Evolutionary conservation across 1,139 yeast species (phyloP), one percentile per base, ranked within the genome.

Genomic region (Lodderomyces oxycetoniae): DNA sequence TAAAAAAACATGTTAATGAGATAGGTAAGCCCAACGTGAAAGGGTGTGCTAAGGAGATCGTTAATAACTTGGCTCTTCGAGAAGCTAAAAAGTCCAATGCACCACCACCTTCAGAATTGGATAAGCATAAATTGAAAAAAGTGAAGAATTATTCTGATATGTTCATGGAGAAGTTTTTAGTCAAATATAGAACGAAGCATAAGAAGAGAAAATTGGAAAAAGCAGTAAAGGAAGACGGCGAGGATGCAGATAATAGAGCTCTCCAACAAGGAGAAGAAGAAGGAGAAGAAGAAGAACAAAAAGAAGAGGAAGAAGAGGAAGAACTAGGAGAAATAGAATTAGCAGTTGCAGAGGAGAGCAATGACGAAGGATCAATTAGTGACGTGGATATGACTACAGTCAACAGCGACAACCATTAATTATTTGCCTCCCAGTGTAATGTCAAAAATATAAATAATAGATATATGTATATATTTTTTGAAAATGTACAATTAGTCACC

Each of bases 1-100:
- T 89, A 34, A 79, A 79, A 45, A 75, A 75, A 45, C 78, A 81
- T 53, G 82, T 77, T 44, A 54, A 63, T 2, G 77, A 76, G 37
- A 67, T 89, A 16, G 91, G 88, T 2, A 77, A 77, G 41, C 94
- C 84, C 4, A 71, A 77, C 37, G 55, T 87, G 35, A 91, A 88
- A 57, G 72, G 73, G 23, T 83, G 91, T 55, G 86, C 96, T 2
- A 74, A 78, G 43, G 96, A 88, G 34, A 73, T 87, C 40, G 86
- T 80, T 3, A 72, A 75, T 40, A 61, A 62, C 1, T 61, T 88
- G 33, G 74, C 79, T 0, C 63, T 67, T 5, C 87, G 87, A 52
- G 95, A 88, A 53, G 40, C 71, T 40, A 72, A 72, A 46, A 61
- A 71, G 36, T 17, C 16, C 7, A 25, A 11, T 10, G 71, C 64